Evolutionary conservation across 2,329 filamentous ascomycete genomes (phyloP).

Genomic region (Claviceps sp.): DNA sequence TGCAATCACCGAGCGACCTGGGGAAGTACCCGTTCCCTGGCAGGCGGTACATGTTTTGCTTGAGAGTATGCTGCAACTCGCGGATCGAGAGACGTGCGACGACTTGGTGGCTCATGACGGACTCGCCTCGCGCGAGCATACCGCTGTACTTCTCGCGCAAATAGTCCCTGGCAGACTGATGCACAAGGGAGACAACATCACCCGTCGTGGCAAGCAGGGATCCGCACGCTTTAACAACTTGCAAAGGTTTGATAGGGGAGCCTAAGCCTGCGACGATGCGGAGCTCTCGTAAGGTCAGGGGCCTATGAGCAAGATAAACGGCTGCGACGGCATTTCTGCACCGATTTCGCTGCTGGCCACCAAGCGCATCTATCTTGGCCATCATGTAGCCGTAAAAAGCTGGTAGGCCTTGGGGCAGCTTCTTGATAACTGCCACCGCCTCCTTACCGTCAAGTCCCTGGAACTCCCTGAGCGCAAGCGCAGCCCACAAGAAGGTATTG

Average conservation of each 20-base stretch:
- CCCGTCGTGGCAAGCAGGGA: constrained; percentile 22
- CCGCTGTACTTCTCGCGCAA: constrained; percentile 11
- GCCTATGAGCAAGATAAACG: constrained; percentile 18
- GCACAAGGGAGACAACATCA: constrained; percentile 22
- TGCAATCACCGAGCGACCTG: constrained; percentile 6
- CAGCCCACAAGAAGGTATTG: constrained; percentile 11
- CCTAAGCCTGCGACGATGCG: constrained; percentile 10
- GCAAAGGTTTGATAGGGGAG: constrained; percentile 7
- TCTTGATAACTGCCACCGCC: constrained; percentile 3
- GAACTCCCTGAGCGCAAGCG: constrained; percentile 7
- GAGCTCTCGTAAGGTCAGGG: constrained; percentile 22
- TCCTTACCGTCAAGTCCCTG: constrained; percentile 5
- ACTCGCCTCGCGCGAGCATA: constrained; percentile 17
- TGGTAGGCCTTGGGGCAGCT: constrained; percentile 3
- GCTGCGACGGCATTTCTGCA: constrained; percentile 7
- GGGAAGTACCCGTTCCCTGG: constrained; percentile 11
- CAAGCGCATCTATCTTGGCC: constrained; percentile 1
- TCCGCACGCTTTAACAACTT: constrained; percentile 21
- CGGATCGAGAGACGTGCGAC: constrained; percentile 23
- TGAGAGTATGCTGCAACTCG: constrained; percentile 17
- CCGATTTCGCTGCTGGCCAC: not conserved
- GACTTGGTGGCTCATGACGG: constrained; percentile 13
- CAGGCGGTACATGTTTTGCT: constrained; percentile 23
- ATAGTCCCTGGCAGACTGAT: constrained; percentile 31
- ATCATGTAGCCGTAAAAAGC: constrained; percentile 4